Evolutionary conservation across 1,139 yeast genomes (phyloP).

Genomic region (Pichia cactophila): DNA sequence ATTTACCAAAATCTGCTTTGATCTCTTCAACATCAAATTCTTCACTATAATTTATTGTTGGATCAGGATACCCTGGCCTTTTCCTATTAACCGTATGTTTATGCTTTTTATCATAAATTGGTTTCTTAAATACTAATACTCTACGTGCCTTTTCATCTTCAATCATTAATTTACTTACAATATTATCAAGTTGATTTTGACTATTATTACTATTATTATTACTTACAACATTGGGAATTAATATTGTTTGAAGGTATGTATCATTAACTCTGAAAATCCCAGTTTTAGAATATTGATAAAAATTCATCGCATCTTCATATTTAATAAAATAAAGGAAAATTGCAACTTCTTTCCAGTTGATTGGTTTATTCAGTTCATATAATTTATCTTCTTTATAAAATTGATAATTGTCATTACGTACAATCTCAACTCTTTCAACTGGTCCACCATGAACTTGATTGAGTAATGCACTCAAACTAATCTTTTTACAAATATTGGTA

Average conservation of each 20-base stretch:
- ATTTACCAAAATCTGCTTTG: slow-evolving; percentile 42
- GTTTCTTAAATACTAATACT: slow-evolving; percentile 26
- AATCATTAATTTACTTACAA: slow-evolving; percentile 14
- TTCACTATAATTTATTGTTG: slow-evolving; percentile 27
- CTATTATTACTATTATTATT: slow-evolving; percentile 1
- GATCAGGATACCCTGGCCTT: slow-evolving; percentile 26
- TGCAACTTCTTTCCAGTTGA: slow-evolving; percentile 20
- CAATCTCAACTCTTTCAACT: slow-evolving; percentile 41
- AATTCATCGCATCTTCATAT: slow-evolving; percentile 47
- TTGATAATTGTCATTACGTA: slow-evolving; percentile 14
- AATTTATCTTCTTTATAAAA: slow-evolving; percentile 4
- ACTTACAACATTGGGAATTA: slow-evolving; percentile 16
- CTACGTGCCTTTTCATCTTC: slow-evolving; percentile 25
- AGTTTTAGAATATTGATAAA: slow-evolving; percentile 46
- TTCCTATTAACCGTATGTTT: slow-evolving; percentile 1
- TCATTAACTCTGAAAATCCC: slow-evolving; percentile 64
- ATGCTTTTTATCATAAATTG: slow-evolving; percentile 17
- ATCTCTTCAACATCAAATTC: slow-evolving; percentile 35
- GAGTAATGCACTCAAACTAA: slow-evolving; percentile 45
- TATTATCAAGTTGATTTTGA: slow-evolving; percentile 1
- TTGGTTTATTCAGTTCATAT: slow-evolving; percentile 11
- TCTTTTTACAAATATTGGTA: slow-evolving; percentile 32
- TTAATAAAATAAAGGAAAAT: slow-evolving; percentile 49
- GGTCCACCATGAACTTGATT: slow-evolving; percentile 71
- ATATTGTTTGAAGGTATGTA: slow-evolving; percentile 32